These are phyloP conservation scores for Solanum commersonii DNA, from an alignment of 257 asterid species.

Conservation along the genomic window DNA sequence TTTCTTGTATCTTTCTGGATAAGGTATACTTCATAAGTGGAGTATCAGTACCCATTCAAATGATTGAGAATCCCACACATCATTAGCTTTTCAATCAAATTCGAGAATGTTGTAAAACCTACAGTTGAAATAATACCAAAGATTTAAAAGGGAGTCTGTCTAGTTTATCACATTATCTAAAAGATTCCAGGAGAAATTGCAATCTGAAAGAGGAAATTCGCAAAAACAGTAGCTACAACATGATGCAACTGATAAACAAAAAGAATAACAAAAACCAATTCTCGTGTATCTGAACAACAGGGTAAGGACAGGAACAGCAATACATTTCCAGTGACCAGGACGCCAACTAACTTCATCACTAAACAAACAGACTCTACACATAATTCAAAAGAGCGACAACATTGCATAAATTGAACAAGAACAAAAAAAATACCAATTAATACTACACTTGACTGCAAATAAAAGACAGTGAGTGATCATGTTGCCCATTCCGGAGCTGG, in stretches of 20 bases:
- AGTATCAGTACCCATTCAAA: not conserved
- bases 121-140: not conserved
- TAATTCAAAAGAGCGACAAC: not conserved
- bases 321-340: not conserved
- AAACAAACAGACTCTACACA: not conserved
- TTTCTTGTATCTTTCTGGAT: conserved; percentile 1
- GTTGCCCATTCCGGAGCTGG: not conserved
- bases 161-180: not conserved
- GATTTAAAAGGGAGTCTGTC: not conserved
- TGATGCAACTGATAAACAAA: not conserved
- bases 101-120: not conserved
- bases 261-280: not conserved
- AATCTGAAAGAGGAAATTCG: not conserved
- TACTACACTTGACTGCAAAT: not conserved
- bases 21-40: not conserved
- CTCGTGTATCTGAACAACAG: not conserved
- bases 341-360: not conserved
- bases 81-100: not conserved
- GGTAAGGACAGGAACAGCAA: not conserved
- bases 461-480: not conserved
- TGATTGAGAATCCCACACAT: not conserved
- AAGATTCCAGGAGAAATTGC: not conserved
- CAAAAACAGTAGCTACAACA: not conserved
- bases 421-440: not conserved
- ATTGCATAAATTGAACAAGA: not conserved